phyloP scores from a whole-genome alignment of 352 stramenopile species.

The Phytophthora idaei region DNA sequence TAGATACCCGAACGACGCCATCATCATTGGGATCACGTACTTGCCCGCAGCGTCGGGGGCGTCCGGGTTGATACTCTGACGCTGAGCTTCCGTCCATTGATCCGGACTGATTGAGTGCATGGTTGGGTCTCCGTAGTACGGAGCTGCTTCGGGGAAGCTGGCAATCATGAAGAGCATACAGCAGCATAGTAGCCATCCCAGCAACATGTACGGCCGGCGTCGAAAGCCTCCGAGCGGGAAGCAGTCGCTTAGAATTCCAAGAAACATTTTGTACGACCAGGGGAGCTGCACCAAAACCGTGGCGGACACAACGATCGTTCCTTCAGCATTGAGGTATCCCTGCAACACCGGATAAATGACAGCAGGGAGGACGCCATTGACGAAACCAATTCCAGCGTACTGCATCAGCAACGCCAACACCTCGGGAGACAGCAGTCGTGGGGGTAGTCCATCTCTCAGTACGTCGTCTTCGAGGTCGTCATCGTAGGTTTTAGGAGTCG shows the following conservation, averaged over 20 bases:
- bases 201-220: conserved; percentile 56
- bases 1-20: conserved; percentile 64
- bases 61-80: conserved; percentile 38
- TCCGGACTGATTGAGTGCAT: conserved; percentile 32
- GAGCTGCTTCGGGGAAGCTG: conserved; percentile 33
- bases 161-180: conserved; percentile 54
- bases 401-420: conserved; percentile 45
- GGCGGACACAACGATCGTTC: conserved; percentile 51
- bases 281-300: conserved; percentile 48
- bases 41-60: conserved; percentile 44
- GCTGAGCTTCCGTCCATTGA: conserved; percentile 32
- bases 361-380: conserved; percentile 44
- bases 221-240: conserved; percentile 55
- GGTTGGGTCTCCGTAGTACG: conserved; percentile 52
- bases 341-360: conserved; percentile 57
- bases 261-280: conserved; percentile 62
- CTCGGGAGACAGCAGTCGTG: conserved; percentile 33
- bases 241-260: conserved; percentile 60
- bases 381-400: conserved; percentile 55
- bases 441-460: conserved; percentile 31
- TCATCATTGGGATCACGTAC: conserved; percentile 69
- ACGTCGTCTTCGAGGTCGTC: conserved; percentile 33
- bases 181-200: conserved; percentile 56
- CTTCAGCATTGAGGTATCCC: conserved; percentile 52
- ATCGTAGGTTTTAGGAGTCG: conserved; percentile 6